Conservation (phyloP, 306 rosid genomes). For the Sechiopsis laciniata region DNA sequence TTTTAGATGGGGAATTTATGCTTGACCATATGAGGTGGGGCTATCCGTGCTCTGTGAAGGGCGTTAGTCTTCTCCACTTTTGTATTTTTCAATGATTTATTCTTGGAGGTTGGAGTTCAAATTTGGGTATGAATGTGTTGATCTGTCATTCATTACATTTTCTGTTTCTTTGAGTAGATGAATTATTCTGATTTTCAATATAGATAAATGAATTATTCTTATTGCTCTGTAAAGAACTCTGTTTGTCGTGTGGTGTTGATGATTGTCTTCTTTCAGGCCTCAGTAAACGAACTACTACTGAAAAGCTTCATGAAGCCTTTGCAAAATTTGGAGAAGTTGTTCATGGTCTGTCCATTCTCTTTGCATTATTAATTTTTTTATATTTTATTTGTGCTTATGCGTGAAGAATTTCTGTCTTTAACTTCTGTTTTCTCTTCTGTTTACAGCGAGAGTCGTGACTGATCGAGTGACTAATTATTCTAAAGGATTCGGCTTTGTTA, state of each 20-base stretch:
- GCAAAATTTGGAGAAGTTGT: constrained; percentile 78
- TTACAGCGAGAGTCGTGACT: constrained; percentile 83
- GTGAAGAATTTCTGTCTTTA: neutral
- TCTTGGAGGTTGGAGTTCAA: neutral
- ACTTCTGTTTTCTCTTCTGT: constrained; percentile 10
- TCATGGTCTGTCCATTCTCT: constrained; percentile 40
- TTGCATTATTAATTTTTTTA: neutral
- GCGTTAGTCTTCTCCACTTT: neutral
- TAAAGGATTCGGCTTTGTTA: constrained; percentile 91
- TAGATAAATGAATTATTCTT: neutral
- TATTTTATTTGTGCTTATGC: neutral
- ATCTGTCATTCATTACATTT: neutral
- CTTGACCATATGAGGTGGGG: neutral
- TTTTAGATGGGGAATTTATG: neutral
- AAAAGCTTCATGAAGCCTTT: constrained; percentile 59
- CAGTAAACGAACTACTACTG: constrained; percentile 81
- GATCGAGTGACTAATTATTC: constrained; percentile 83
- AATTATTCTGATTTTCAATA: neutral
- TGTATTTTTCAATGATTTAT: neutral
- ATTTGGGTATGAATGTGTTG: neutral
- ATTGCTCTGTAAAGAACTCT: neutral
- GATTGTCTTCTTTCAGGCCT: constrained; percentile 55
- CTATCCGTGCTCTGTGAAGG: neutral
- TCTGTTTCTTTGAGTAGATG: neutral
- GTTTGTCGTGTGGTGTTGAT: neutral